These are phyloP conservation scores for Puccinia coronata DNA, from an alignment of 1,284 basidiomycete genomes.

Conservation along the genomic window DNA sequence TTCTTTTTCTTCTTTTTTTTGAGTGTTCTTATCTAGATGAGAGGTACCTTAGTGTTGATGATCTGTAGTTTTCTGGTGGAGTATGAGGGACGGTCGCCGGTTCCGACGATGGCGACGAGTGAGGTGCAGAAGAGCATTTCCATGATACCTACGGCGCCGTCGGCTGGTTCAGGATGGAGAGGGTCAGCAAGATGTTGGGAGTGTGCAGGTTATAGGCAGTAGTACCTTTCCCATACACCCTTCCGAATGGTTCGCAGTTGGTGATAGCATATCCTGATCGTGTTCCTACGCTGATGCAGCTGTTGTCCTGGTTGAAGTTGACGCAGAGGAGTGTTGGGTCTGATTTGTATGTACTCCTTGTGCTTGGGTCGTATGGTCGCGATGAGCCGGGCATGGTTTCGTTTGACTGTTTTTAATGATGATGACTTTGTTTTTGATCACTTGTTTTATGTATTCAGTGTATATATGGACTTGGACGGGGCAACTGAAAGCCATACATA, in stretches of 20 bases:
- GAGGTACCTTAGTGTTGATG: slow-evolving; percentile 87
- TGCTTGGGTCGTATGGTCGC: slow-evolving; percentile 38
- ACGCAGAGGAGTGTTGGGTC: slow-evolving; percentile 55
- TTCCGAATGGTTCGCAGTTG: slow-evolving; percentile 95
- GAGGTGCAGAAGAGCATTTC: slow-evolving; percentile 99
- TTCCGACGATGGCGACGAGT: slow-evolving; percentile 91
- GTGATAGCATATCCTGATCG: slow-evolving; percentile 94
- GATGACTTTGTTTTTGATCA: too few species aligned
- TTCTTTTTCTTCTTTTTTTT: too few species aligned
- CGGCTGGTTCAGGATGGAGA: slow-evolving; percentile 65
- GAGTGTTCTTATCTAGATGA: neutral
- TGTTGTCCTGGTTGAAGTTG: slow-evolving; percentile 56
- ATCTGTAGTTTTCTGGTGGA: slow-evolving; percentile 89
- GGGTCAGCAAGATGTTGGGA: too few species aligned
- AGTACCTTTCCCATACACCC: slow-evolving; percentile 94
- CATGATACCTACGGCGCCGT: slow-evolving; percentile 89
- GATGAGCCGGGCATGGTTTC: slow-evolving; percentile 38
- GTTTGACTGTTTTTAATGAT: neutral
- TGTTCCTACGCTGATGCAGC: slow-evolving; percentile 88
- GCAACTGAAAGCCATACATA: too few species aligned
- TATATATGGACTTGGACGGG: too few species aligned
- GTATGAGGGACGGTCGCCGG: slow-evolving; percentile 67
- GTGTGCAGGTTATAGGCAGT: slow-evolving; percentile 36
- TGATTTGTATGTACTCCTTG: slow-evolving; percentile 38
- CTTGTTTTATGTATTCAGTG: too few species aligned